phyloP scores from a whole-genome alignment of 2,329 filamentous ascomycete genomes.

The Cladosporium sp. region DNA sequence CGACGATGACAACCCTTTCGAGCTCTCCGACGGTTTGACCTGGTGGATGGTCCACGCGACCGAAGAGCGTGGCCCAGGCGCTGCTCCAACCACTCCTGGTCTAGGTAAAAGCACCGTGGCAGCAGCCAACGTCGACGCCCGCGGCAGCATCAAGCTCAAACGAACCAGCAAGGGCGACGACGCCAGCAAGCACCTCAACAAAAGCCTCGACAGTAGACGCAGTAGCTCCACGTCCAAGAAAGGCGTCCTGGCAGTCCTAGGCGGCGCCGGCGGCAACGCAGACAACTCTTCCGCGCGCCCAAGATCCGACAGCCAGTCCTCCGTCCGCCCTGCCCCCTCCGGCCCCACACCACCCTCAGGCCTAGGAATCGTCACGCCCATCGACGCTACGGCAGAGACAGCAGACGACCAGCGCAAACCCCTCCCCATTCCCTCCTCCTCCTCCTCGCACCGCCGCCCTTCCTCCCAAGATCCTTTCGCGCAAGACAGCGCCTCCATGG shows the following conservation, averaged over 20 bases:
- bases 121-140: slow-evolving; percentile 81
- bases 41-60: slow-evolving; percentile 95
- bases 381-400: neutral
- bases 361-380: slow-evolving; percentile 8
- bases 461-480: neutral
- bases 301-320: slow-evolving; percentile 28
- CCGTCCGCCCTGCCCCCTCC: slow-evolving; percentile 18
- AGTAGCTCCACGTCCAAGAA: slow-evolving; percentile 86
- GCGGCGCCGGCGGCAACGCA: slow-evolving; percentile 5
- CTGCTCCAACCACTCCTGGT: slow-evolving; percentile 82
- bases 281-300: slow-evolving; percentile 20
- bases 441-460: neutral
- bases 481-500: neutral
- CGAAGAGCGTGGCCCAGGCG: slow-evolving; percentile 76
- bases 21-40: slow-evolving; percentile 87
- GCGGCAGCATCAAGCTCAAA: slow-evolving; percentile 60
- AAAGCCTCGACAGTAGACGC: slow-evolving; percentile 85
- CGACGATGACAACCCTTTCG: slow-evolving; percentile 95
- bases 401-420: neutral
- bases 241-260: slow-evolving; percentile 50
- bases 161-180: slow-evolving; percentile 45
- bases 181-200: slow-evolving; percentile 61
- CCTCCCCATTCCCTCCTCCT: neutral
- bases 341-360: slow-evolving; percentile 2
- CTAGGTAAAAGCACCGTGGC: slow-evolving; percentile 90